A percentile compares a stretch with the other conserved stretches of the same genome.
These are phyloP conservation scores for Ceriops decandra DNA, from an alignment of 345 rosid genomes.

Conservation along the genomic window DNA sequence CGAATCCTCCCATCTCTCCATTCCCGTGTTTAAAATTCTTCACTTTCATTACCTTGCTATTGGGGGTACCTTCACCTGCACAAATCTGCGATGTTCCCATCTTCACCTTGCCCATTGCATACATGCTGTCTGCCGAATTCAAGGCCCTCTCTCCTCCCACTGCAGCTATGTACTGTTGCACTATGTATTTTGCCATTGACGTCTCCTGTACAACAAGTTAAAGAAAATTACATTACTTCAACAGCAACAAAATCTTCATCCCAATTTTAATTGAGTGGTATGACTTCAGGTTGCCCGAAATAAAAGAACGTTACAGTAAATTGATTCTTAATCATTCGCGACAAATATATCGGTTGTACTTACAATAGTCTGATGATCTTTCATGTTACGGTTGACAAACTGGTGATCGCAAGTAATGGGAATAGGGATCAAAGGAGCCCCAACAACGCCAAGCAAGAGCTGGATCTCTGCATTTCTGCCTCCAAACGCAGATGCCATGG, in stretches of 20 bases:
- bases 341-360: constrained; percentile 2
- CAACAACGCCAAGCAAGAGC: constrained; percentile 87
- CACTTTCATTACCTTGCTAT: constrained; percentile 40
- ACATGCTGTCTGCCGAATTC: constrained; percentile 66
- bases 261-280: not conserved
- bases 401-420: constrained; percentile 42
- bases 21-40: constrained; percentile 42
- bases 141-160: constrained; percentile 80
- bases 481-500: constrained; percentile 45
- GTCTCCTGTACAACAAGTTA: constrained; percentile 43
- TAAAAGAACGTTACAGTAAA: too few species aligned
- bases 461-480: constrained; percentile 76
- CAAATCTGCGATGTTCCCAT: constrained; percentile 80
- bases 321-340: not conserved
- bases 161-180: constrained; percentile 83
- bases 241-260: not conserved
- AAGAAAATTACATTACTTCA: not conserved
- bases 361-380: constrained; percentile 72
- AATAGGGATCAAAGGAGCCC: constrained; percentile 91
- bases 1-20: constrained; percentile 86
- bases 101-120: constrained; percentile 91
- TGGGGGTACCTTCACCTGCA: constrained; percentile 55
- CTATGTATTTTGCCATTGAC: constrained; percentile 91
- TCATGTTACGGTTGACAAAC: constrained; percentile 34
- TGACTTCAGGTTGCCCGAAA: too few species aligned